phyloP scores from a whole-genome alignment of 257 asterid species.

The Rehmannia glutinosa region DNA sequence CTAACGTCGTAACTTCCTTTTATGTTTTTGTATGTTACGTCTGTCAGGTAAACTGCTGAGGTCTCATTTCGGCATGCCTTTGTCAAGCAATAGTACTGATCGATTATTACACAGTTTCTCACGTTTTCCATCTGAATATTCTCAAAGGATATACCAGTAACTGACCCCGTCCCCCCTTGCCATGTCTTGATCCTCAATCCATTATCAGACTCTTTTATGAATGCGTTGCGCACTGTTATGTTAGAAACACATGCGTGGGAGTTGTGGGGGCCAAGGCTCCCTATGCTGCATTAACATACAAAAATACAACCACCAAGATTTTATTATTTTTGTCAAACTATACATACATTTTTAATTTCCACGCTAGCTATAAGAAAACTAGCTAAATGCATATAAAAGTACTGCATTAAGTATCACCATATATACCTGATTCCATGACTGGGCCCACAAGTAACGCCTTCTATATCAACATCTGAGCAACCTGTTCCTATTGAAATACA shows the following conservation, averaged over 20 bases:
- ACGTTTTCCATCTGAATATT: slow-evolving; percentile 90
- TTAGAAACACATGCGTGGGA: slow-evolving; percentile 84
- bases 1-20: slow-evolving; percentile 87
- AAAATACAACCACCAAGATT: no score
- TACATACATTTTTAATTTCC: no score
- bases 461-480: slow-evolving; percentile 75
- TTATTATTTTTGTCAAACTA: no score
- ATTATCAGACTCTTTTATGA: slow-evolving; percentile 71
- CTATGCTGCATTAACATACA: slow-evolving; percentile 62
- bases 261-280: slow-evolving; percentile 77
- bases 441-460: slow-evolving; percentile 86
- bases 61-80: slow-evolving; percentile 76
- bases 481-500: slow-evolving; percentile 93
- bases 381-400: no score
- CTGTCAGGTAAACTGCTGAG: slow-evolving; percentile 63
- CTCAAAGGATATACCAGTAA: slow-evolving; percentile 60
- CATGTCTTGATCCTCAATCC: slow-evolving; percentile 89
- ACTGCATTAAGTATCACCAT: no score
- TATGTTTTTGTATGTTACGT: slow-evolving; percentile 60
- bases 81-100: slow-evolving; percentile 82
- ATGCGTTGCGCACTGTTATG: slow-evolving; percentile 62
- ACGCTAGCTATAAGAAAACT: no score
- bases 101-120: slow-evolving; percentile 72
- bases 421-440: slow-evolving; percentile 91
- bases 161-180: slow-evolving; percentile 96